Evolutionary conservation across 1,284 basidiomycete species (phyloP).

Genomic region (Austroboletus sp.): DNA sequence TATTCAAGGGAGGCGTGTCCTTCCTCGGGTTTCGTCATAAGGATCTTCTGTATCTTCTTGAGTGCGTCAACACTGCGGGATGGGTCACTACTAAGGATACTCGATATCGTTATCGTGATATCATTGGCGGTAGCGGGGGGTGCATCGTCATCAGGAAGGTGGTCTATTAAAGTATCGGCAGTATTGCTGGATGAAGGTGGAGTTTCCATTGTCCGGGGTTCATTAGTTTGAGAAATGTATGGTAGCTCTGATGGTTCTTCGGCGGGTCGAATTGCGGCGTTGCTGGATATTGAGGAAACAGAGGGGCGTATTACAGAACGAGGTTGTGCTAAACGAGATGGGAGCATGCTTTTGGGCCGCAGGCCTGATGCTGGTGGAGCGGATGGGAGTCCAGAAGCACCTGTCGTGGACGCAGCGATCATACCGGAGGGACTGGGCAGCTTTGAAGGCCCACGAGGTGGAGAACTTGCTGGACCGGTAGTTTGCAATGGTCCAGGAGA

Average conservation of each 20-base stretch:
- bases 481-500: conserved; percentile 43
- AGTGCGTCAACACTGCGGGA: conserved; percentile 85
- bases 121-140: conserved; percentile 39
- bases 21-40: conserved; percentile 67
- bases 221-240: conserved; percentile 24
- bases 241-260: conserved; percentile 32
- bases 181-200: conserved; percentile 20
- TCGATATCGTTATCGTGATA: conserved; percentile 72
- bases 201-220: conserved; percentile 13
- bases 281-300: conserved; percentile 18
- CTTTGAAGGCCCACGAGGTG: conserved; percentile 31
- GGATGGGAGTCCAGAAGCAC: conserved; percentile 32
- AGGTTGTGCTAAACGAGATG: conserved; percentile 63
- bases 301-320: conserved; percentile 35
- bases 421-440: conserved; percentile 20
- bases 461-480: conserved; percentile 43
- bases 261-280: conserved; percentile 12
- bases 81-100: conserved; percentile 79
- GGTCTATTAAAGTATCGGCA: conserved; percentile 27
- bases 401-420: conserved; percentile 31
- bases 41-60: conserved; percentile 81
- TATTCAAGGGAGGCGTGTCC: conserved; percentile 63
- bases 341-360: conserved; percentile 59
- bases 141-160: conserved; percentile 19
- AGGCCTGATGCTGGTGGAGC: conserved; percentile 45